phyloP scores from a whole-genome alignment of 106 monocot genomes.

The Platanthera zijinensis region DNA sequence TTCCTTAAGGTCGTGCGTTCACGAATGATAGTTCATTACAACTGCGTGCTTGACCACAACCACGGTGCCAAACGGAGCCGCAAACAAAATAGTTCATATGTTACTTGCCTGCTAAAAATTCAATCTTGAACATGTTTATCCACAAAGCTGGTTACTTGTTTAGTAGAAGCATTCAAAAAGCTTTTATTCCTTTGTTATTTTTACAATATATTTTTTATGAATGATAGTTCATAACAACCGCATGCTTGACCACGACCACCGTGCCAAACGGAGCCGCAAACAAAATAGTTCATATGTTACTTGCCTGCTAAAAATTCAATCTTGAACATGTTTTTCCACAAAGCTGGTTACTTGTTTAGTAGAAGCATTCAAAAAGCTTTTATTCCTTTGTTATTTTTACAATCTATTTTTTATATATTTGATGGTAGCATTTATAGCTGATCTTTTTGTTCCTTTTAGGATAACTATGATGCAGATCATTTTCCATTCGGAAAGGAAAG shows the following conservation, averaged over 20 bases:
- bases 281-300: not conserved
- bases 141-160: not conserved
- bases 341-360: not conserved
- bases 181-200: not conserved
- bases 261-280: too few species aligned
- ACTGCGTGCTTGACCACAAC: too few species aligned
- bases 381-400: not conserved
- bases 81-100: not conserved
- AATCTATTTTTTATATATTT: not conserved
- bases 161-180: not conserved
- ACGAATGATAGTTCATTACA: too few species aligned
- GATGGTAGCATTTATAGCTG: not conserved
- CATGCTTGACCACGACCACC: too few species aligned
- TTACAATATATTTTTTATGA: not conserved
- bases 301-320: not conserved
- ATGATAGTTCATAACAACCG: too few species aligned
- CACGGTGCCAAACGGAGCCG: not conserved
- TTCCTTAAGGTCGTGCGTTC: too few species aligned
- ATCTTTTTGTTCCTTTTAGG: conserved; percentile 22
- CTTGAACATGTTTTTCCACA: not conserved
- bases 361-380: not conserved
- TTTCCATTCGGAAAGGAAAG: conserved; percentile 1
- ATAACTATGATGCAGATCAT: conserved; percentile 37
- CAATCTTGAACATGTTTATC: not conserved
- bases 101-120: not conserved